Conservation (phyloP, 768 basidiomycete genomes). For the Tubosaeta brunneosetosa region DNA sequence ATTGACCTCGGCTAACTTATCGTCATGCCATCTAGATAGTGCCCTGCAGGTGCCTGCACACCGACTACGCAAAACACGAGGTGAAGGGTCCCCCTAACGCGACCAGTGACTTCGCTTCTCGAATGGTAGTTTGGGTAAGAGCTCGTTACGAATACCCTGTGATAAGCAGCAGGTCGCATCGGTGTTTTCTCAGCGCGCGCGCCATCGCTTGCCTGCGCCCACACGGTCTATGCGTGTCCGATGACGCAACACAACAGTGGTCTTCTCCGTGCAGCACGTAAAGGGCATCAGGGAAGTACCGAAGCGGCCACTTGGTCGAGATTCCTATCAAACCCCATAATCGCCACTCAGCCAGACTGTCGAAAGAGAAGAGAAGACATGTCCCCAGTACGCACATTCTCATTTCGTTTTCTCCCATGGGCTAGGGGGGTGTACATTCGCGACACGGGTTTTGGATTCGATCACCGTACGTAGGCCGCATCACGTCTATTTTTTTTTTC, state of each 20-base stretch:
- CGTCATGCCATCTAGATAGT: neutral
- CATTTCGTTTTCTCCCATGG: slow-evolving; percentile 3
- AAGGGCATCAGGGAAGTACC: slow-evolving; percentile 9
- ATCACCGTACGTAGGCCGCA: slow-evolving; percentile 7
- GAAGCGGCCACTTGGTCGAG: slow-evolving; percentile 3
- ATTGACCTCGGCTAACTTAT: neutral
- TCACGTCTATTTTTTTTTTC: slow-evolving; percentile 4
- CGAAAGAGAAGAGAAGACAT: slow-evolving; percentile 1
- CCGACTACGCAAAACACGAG: slow-evolving; percentile 15
- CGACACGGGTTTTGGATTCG: slow-evolving; percentile 1
- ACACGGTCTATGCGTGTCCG: slow-evolving; percentile 18
- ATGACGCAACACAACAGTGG: slow-evolving; percentile 14
- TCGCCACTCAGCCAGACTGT: slow-evolving; percentile 1
- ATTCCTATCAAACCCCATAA: slow-evolving; percentile 10
- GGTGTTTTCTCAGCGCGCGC: slow-evolving; percentile 1
- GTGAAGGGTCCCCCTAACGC: slow-evolving; percentile 4
- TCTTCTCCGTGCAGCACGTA: slow-evolving; percentile 18
- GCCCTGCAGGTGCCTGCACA: neutral
- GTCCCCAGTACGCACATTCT: neutral
- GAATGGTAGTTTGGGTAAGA: neutral
- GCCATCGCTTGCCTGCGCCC: slow-evolving; percentile 9
- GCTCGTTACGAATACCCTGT: neutral
- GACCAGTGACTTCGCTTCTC: neutral
- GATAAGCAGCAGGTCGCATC: neutral
- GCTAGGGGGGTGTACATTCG: neutral